Evolutionary conservation across 495 filamentous ascomycete species (phyloP).

Genomic region (Penicillium bovifimosum): DNA sequence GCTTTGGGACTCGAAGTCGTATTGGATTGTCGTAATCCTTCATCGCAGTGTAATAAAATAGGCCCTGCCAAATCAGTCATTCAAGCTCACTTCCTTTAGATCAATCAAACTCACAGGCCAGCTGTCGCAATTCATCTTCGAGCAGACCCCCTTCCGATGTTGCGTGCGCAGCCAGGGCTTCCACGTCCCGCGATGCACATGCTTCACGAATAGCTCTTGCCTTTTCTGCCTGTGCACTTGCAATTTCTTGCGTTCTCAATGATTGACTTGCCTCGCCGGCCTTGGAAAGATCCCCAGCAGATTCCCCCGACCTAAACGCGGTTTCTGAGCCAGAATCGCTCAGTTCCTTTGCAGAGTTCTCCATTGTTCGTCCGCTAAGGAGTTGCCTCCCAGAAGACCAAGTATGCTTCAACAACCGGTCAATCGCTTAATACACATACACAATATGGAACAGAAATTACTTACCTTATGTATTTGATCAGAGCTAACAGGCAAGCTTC

Average conservation of each 20-base stretch:
- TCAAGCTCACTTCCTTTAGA: neutral
- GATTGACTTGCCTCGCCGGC: neutral
- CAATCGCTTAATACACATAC: neutral
- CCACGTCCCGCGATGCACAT: slow-evolving; percentile 59
- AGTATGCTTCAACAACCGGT: neutral
- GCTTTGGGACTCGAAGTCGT: slow-evolving; percentile 48
- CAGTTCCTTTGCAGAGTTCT: neutral
- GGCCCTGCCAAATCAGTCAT: slow-evolving; percentile 56
- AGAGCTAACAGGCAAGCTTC: neutral
- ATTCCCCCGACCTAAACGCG: neutral
- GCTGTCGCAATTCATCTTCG: slow-evolving; percentile 69
- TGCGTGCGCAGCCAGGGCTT: slow-evolving; percentile 58
- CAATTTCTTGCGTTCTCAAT: neutral
- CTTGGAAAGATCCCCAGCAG: neutral
- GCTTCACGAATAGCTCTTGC: slow-evolving; percentile 55
- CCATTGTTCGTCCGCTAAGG: neutral
- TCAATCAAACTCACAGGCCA: slow-evolving; percentile 68
- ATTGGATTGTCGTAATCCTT: slow-evolving; percentile 13
- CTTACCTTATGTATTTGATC: neutral
- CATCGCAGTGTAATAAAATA: slow-evolving; percentile 60
- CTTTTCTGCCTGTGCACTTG: slow-evolving; percentile 21
- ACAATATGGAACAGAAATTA: neutral
- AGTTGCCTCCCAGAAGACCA: neutral
- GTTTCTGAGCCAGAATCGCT: neutral
- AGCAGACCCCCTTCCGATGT: slow-evolving; percentile 71